Conservation (phyloP, 1,284 basidiomycete species). For the Sanguinoderma infundibulare region DNA sequence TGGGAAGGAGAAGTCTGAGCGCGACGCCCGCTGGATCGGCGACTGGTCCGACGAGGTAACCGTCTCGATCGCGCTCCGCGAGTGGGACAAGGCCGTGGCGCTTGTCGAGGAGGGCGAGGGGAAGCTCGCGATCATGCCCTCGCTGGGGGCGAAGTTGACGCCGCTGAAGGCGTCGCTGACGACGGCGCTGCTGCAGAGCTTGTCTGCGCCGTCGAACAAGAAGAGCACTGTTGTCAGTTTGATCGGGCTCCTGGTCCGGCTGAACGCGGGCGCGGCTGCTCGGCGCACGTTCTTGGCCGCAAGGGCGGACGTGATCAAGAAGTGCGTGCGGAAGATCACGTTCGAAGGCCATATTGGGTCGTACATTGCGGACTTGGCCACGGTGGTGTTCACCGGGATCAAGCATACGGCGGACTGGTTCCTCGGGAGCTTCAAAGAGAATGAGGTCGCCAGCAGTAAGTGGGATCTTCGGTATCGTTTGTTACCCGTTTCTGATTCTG, state of each 20-base stretch:
- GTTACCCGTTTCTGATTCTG: not conserved
- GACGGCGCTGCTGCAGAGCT: conserved; percentile 72
- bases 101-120: conserved; percentile 85
- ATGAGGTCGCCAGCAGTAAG: conserved; percentile 89
- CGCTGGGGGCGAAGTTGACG: conserved; percentile 65
- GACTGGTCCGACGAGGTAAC: conserved; percentile 93
- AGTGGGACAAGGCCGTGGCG: conserved; percentile 86
- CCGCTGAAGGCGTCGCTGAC: conserved; percentile 75
- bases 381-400: conserved; percentile 87
- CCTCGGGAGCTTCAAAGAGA: conserved; percentile 93
- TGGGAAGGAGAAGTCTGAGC: conserved; percentile 73
- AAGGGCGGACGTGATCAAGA: conserved; percentile 76
- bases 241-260: conserved; percentile 73
- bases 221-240: conserved; percentile 79
- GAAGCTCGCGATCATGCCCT: conserved; percentile 59
- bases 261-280: conserved; percentile 82
- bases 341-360: conserved; percentile 91
- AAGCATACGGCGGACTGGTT: conserved; percentile 99
- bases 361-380: conserved; percentile 81
- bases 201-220: conserved; percentile 77
- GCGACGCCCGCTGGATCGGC: conserved; percentile 83
- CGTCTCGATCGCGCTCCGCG: conserved; percentile 87
- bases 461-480: too few relatives aligned
- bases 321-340: conserved; percentile 81
- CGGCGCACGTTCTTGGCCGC: conserved; percentile 85